Conservation (phyloP, 257 asterid species). For the Echium plantagineum region DNA sequence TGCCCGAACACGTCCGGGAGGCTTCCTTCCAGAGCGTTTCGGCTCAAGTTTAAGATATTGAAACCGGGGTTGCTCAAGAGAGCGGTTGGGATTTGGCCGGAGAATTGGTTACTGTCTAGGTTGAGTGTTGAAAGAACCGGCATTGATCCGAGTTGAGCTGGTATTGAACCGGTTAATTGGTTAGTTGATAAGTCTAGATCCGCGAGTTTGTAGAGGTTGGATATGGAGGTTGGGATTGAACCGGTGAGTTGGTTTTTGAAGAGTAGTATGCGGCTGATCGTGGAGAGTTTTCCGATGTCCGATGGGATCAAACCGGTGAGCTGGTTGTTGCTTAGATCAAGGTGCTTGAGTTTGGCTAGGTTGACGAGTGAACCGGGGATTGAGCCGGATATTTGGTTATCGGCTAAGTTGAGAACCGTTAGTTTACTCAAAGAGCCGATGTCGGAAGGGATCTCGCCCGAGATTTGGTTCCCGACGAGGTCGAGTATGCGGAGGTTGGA, state of each 20-base stretch:
- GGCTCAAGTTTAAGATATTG: conserved; percentile 63
- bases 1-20: conserved; percentile 67
- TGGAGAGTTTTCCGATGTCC: conserved; percentile 58
- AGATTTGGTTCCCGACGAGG: conserved; percentile 65
- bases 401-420: conserved; percentile 74
- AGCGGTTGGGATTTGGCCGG: conserved; percentile 47
- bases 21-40: conserved; percentile 52
- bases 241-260: conserved; percentile 71
- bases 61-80: conserved; percentile 54
- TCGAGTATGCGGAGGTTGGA: conserved; percentile 56
- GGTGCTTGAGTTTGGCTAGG: conserved; percentile 59
- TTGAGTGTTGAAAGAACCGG: conserved; percentile 77
- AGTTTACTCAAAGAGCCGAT: conserved; percentile 55
- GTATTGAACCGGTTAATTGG: conserved; percentile 53
- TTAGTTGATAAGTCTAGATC: conserved; percentile 74
- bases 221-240: conserved; percentile 48
- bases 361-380: conserved; percentile 55
- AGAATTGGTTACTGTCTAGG: conserved; percentile 46
- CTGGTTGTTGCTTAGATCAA: conserved; percentile 64
- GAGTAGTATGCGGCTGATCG: conserved; percentile 84
- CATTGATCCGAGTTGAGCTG: conserved; percentile 70
- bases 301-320: conserved; percentile 60
- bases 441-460: conserved; percentile 64
- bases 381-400: conserved; percentile 57
- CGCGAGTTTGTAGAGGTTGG: conserved; percentile 52